Evolutionary conservation across 2,329 filamentous ascomycete genomes (phyloP).

Genomic region (Calonectria montana): DNA sequence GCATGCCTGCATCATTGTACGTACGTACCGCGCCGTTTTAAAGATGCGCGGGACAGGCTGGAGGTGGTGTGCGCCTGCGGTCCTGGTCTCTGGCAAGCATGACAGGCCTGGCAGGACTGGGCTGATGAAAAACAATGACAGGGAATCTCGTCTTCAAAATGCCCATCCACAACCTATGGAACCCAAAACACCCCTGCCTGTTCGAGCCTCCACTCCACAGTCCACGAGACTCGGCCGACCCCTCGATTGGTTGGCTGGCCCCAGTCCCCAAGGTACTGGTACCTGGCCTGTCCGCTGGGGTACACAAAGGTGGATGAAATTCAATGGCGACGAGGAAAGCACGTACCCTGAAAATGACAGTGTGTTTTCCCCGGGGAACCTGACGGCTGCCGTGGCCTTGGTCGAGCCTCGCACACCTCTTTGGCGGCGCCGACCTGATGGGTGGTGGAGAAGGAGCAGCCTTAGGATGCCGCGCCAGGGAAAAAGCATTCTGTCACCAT

Average conservation of each 20-base stretch:
- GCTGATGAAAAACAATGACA: slow-evolving; percentile 24
- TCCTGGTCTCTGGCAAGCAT: slow-evolving; percentile 22
- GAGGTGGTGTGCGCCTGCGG: slow-evolving; percentile 21
- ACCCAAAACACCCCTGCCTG: slow-evolving; percentile 37
- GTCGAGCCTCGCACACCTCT: not conserved
- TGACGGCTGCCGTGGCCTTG: not conserved
- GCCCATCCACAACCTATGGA: slow-evolving; percentile 21
- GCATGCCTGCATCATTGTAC: not conserved
- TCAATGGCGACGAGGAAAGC: slow-evolving; percentile 15
- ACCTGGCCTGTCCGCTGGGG: slow-evolving; percentile 30
- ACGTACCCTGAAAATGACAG: not conserved
- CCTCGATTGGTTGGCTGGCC: slow-evolving; percentile 39
- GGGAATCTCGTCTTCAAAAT: slow-evolving; percentile 33
- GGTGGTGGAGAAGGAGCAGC: not conserved
- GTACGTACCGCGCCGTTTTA: slow-evolving; percentile 35
- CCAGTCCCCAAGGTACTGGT: slow-evolving; percentile 39
- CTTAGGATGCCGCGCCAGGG: not conserved
- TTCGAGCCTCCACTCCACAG: slow-evolving; percentile 38
- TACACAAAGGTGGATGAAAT: slow-evolving; percentile 10
- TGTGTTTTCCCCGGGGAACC: not conserved
- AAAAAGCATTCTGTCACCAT: slow-evolving; percentile 9
- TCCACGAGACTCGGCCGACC: slow-evolving; percentile 38
- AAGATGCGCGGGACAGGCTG: slow-evolving; percentile 32
- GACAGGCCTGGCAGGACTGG: slow-evolving; percentile 17
- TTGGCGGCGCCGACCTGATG: not conserved